These are phyloP conservation scores for Sistotremastrum niveocremeum DNA, from an alignment of 768 basidiomycete species.

Conservation along the genomic window DNA sequence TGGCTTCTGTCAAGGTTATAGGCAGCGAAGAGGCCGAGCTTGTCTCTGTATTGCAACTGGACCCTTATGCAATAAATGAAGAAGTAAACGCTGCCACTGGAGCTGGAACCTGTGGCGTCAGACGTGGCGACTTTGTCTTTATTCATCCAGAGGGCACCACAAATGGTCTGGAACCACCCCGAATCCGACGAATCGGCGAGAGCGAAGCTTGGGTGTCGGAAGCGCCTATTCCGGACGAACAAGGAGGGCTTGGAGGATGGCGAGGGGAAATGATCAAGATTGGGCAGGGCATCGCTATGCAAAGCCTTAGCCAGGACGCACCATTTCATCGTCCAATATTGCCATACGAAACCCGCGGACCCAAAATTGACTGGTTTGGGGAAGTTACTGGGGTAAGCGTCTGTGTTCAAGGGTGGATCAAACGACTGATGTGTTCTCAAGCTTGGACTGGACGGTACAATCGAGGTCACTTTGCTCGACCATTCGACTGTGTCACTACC, in stretches of 20 bases:
- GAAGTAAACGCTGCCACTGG: slow-evolving; percentile 25
- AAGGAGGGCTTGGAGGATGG: slow-evolving; percentile 53
- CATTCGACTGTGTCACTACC: slow-evolving; percentile 35
- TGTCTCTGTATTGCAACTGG: slow-evolving; percentile 77
- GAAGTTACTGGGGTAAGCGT: slow-evolving; percentile 61
- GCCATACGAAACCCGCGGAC: slow-evolving; percentile 18
- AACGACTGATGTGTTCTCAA: slow-evolving; percentile 14
- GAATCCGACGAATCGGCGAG: slow-evolving; percentile 77
- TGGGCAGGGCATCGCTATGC: slow-evolving; percentile 41
- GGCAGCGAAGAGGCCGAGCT: slow-evolving; percentile 44
- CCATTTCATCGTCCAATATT: not conserved
- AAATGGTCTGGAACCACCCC: slow-evolving; percentile 56
- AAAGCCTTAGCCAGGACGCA: slow-evolving; percentile 15
- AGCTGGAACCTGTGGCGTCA: slow-evolving; percentile 61
- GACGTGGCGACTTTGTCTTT: slow-evolving; percentile 75
- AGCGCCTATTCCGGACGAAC: slow-evolving; percentile 26
- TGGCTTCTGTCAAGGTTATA: slow-evolving; percentile 47
- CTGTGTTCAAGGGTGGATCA: slow-evolving; percentile 4
- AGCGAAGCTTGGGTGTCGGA: slow-evolving; percentile 71
- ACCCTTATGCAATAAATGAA: slow-evolving; percentile 63
- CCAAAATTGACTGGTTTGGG: slow-evolving; percentile 61
- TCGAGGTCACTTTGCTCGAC: slow-evolving; percentile 61
- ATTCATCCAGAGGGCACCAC: slow-evolving; percentile 55
- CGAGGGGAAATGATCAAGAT: slow-evolving; percentile 58
- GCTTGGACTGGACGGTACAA: slow-evolving; percentile 63